These are phyloP conservation scores for Coemansia sp. DNA, from an alignment of 192 early-diverging fungal genomes.

Conservation along the genomic window DNA sequence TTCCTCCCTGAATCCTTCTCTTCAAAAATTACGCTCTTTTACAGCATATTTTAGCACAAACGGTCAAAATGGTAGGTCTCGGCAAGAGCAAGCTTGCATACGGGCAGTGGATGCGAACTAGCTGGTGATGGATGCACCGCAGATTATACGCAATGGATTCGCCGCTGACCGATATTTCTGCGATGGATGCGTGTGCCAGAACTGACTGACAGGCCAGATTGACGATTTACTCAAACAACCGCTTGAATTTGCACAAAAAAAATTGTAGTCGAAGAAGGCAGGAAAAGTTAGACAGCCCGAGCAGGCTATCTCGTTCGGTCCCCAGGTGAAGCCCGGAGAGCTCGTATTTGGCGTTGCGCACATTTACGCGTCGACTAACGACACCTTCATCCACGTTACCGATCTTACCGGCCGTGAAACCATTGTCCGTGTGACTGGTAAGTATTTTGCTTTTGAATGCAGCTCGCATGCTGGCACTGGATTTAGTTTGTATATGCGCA, in stretches of 20 bases:
- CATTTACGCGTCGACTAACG: constrained; percentile 99
- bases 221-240: neutral
- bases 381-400: constrained; percentile 99
- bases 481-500: neutral
- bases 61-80: constrained; percentile 10
- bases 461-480: neutral
- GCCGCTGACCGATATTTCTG: neutral
- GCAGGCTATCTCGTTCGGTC: constrained; percentile 93
- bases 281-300: constrained; percentile 74
- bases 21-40: constrained; percentile 11
- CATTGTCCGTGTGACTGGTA: constrained; percentile 97
- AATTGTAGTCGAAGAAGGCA: constrained; percentile 64
- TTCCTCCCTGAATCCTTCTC: constrained; percentile 7
- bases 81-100: neutral
- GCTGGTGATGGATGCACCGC: neutral
- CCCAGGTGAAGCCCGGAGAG: constrained; percentile 97
- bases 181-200: neutral
- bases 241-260: neutral
- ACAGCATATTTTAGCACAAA: constrained; percentile 11
- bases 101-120: neutral
- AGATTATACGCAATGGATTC: constrained; percentile 1
- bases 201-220: neutral
- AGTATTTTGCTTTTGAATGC: constrained; percentile 17
- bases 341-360: constrained; percentile 99
- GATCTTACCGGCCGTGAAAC: constrained; percentile 99